Percentiles rank a stretch among this genome's conserved stretches.
Evolutionary conservation across 176 grass and related monocot genomes (phyloP).

Genomic region (Oryza rufipogon): DNA sequence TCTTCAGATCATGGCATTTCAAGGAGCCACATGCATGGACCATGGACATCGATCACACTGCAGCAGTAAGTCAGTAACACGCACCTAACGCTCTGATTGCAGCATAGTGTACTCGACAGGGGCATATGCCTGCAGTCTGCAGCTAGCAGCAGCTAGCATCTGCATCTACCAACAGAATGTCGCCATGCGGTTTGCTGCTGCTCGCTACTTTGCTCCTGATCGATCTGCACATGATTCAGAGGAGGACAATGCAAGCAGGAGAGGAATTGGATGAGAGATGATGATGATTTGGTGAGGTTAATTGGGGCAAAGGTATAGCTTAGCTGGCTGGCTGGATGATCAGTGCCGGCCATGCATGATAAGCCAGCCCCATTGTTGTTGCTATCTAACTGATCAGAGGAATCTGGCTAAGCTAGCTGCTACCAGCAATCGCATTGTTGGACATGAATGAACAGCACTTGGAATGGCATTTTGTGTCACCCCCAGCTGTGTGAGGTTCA

Average conservation of each 20-base stretch:
- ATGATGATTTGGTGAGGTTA: neutral
- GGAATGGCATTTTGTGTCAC: neutral
- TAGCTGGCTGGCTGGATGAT: neutral
- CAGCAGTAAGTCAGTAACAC: neutral
- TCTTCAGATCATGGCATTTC: neutral
- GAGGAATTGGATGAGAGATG: neutral
- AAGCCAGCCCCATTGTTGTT: neutral
- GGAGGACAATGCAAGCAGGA: neutral
- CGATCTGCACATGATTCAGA: neutral
- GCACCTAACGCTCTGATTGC: constrained; percentile 35
- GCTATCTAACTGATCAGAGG: constrained; percentile 2
- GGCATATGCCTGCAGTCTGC: constrained; percentile 16
- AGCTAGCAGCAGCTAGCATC: constrained; percentile 13
- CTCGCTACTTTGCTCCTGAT: neutral
- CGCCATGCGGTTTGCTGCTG: neutral
- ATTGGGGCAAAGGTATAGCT: neutral
- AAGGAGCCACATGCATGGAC: no score
- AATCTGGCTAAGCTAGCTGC: neutral
- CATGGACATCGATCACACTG: neutral
- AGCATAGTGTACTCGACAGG: neutral
- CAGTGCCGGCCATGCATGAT: neutral
- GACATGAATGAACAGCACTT: neutral
- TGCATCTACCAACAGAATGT: constrained; percentile 15
- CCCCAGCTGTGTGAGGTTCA: neutral
- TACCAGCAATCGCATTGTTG: neutral